Evolutionary conservation across 2,329 filamentous ascomycete genomes (phyloP).

Genomic region (Magnaporthales sp.): DNA sequence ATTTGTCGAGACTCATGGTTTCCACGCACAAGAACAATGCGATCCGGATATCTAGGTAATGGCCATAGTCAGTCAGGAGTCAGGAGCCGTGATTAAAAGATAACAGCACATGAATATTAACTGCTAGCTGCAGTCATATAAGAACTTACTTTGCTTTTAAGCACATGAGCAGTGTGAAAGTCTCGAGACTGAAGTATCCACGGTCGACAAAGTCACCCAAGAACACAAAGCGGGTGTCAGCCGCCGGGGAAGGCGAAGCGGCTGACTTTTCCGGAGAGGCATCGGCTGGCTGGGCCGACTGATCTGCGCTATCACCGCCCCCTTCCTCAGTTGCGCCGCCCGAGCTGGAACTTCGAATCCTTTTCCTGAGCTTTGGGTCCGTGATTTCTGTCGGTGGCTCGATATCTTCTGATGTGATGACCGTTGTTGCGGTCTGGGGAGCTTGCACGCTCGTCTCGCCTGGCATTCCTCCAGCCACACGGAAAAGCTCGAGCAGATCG

Average conservation of each 20-base stretch:
- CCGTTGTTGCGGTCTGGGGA: constrained; percentile 58
- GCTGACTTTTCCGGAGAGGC: constrained; percentile 23
- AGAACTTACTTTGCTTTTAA: constrained; percentile 59
- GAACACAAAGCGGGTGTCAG: constrained; percentile 50
- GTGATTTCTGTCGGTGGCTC: constrained; percentile 86
- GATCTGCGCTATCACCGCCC: constrained; percentile 3
- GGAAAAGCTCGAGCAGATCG: constrained; percentile 92
- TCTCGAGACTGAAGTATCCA: constrained; percentile 95
- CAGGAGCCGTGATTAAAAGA: background rate
- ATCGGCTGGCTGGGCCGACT: constrained; percentile 11
- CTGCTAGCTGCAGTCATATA: background rate
- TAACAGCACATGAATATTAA: background rate
- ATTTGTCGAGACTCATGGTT: constrained; percentile 98
- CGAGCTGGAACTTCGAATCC: constrained; percentile 54
- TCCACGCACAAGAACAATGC: constrained; percentile 91
- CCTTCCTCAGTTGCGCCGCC: background rate
- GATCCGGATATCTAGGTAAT: constrained; percentile 73
- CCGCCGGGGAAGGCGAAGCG: constrained; percentile 36
- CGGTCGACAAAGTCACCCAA: constrained; percentile 93
- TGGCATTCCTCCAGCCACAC: constrained; percentile 93
- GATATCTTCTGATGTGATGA: constrained; percentile 85
- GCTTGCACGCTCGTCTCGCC: constrained; percentile 65
- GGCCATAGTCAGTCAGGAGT: constrained; percentile 10
- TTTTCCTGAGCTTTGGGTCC: constrained; percentile 78
- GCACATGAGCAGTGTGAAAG: constrained; percentile 93